Base-by-base conservation (phyloP, 2,329 filamentous ascomycete species). In the Pseudogymnoascus sp. region DNA sequence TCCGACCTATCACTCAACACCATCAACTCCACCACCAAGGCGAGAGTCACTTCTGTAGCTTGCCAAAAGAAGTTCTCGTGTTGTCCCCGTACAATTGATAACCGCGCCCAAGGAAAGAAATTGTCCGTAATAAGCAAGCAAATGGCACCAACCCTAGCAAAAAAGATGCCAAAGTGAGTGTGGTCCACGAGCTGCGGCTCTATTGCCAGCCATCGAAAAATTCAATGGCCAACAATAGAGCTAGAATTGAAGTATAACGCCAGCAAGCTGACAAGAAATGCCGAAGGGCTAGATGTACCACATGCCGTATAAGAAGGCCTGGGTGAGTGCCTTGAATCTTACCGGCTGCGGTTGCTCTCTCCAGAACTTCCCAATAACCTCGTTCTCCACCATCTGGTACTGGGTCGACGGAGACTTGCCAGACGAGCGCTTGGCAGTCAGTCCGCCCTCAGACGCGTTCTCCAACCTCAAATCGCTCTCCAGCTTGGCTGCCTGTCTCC, bases 271-370 rank as follows among this genome's bases (percentile, higher is more conserved):
- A 55, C 49, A 12, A 31, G 5, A 29, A 31, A 35, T 6, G 2
- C 26, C 26, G 6, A 19, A 11, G 4, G 35, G 7, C 62, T 70
- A 73, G 63, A 73, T 73, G 62, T 72, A 73, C 71, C 71, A 73
- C 71, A 73, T 73, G 31, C 65, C 62, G 21, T 61, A 65, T 12
- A 70, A 69, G 62, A 73, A 69, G 12, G 65, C 65, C 19, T 60
- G 10, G 23, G 66, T 63, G 7, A 52, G 39, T 5, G 31, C 61
- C 12, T 55, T 49, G 3, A 62, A 61, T 0, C 33, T 7, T n/a
- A 63, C 58, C 2, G 61, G 61, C 19, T 60, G 29, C 29, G 49
- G 29, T 21, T 55, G 49, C 49, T 55, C 49, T 55, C 49, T 55
- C 49, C 49, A 55, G 11, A 21, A 35, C 49, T 55, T 55, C n/a